Base-by-base conservation (phyloP, 2,329 filamentous ascomycete genomes). In the Arthrobotrys entomopaga region DNA sequence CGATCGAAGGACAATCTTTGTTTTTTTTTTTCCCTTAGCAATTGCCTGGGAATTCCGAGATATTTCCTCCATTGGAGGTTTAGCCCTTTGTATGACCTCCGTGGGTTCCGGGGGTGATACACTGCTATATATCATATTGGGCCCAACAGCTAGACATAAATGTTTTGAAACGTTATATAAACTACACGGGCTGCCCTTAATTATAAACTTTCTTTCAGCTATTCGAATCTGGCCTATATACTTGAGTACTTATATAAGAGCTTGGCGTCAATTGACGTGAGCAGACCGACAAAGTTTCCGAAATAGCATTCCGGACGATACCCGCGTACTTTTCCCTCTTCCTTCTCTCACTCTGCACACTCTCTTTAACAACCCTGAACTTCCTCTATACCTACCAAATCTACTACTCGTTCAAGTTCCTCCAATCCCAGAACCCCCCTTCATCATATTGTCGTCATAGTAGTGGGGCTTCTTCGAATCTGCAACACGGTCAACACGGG, bases 401-500 rank as follows among this genome's bases (percentile, higher is more conserved):
- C 19, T 42, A 70, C n/a, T 40, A n/a, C n/a, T n/a, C n/a, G n/a
- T n/a, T n/a, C n/a, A n/a, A 22, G 34, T 46, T 57, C n/a, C 46
- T 57, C 22, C 57, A 50, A 56, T 26, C 26, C 19, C n/a, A 46
- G 26, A 20, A 22, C 54, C 22, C 46, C 15, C 22, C 46, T 5
- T 50, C 46, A 50, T 50, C 46, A 16, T 16, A 20, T 19, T 19
- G 19, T 22, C 16, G 46, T 52, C 29, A 34, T 24, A 16, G 11
- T 48, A 34, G 61, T 58, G 49, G 22, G 63, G 42, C 29, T 57
- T 8, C 19, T 10, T 48, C 22, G 26, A 13, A 57, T 53, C 19
- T 73, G 40, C 69, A 60, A 73, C 69, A 66, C 61, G 40, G 29
- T 57, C 69, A 73, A 73, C 69, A 42, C 69, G 49, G 38, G 42